Base-by-base conservation (phyloP, 352 stramenopile species). In the Phytophthora brassicae region DNA sequence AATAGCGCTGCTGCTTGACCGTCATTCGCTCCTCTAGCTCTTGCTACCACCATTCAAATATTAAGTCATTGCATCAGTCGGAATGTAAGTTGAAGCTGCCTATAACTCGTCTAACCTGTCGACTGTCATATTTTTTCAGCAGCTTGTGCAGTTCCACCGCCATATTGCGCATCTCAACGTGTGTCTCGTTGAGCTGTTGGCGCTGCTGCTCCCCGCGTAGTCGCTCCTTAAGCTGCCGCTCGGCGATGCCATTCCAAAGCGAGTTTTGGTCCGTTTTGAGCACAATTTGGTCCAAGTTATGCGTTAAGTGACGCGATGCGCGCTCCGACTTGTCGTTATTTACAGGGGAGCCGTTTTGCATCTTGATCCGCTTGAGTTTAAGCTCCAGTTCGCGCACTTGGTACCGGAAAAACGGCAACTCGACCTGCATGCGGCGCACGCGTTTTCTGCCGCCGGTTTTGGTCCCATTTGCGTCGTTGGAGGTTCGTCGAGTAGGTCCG, bases 351-450 rank as follows among this genome's bases (percentile, higher is more conserved):
- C 6, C 11, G 51, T 20, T 50, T 13, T 60, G 42, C 43, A 62
- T 28, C 36, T 66, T 66, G 19, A 70, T 35, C 11, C 43, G 56
- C 56, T 57, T 62, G 33, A 79, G 46, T 36, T 63, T 66, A 13
- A 66, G 46, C 56, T 81, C 66, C 39, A 81, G 47, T 11, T 77
- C 63, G 36, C 46, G 24, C 11, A 70, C 69, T 24, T 75, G 69
- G 2, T 65, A 42, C 6, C 66, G 50, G 24, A 76, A 56, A 26
- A 72, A 67, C 16, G 72, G 39, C 36, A 81, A 42, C 47, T 78
- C 72, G 6, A 72, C 16, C 17, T 70, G 61, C 4, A 69, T 64
- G 26, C 61, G 46, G 1, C 61, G 61, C 20, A 70, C 43, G 8
- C 62, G 56, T 44, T 66, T 70, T 16, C 60, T 64, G 33, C 50